phyloP scores from a whole-genome alignment of 768 basidiomycete species.

The Hysterangium stoloniferum region DNA sequence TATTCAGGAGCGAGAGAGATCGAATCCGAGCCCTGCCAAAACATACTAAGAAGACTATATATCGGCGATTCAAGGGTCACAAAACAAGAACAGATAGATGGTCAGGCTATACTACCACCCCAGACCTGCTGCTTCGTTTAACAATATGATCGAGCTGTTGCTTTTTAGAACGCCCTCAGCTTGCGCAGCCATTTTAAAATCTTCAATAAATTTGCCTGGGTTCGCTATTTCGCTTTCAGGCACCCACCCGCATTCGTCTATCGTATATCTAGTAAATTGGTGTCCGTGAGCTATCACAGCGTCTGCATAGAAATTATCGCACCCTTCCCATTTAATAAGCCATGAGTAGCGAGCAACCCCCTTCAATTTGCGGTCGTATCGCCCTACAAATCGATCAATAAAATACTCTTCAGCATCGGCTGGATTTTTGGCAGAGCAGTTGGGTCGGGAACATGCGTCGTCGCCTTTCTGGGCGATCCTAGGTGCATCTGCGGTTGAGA shows the following conservation, averaged over 20 bases:
- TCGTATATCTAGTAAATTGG: neutral
- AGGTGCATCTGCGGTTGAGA: neutral
- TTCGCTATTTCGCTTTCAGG: neutral
- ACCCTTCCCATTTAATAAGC: constrained; percentile 11
- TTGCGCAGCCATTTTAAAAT: constrained; percentile 1
- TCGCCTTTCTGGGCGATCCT: neutral
- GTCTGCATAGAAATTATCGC: neutral
- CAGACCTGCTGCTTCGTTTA: neutral
- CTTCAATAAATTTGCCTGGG: neutral
- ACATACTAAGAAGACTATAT: too few species aligned
- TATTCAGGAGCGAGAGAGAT: too few species aligned
- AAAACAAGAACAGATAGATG: too few species aligned
- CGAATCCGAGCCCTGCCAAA: too few species aligned
- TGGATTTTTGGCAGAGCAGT: neutral
- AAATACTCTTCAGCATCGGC: neutral
- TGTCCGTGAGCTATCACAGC: neutral
- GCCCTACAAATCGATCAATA: constrained; percentile 7
- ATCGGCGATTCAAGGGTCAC: too few species aligned
- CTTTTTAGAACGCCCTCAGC: neutral
- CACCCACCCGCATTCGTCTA: neutral
- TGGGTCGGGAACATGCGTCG: constrained; percentile 1
- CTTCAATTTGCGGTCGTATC: neutral
- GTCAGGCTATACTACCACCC: too few species aligned
- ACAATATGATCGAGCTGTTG: neutral
- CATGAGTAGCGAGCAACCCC: neutral